Evolutionary conservation across 2,329 filamentous ascomycete genomes (phyloP), one percentile per base, ranked within the genome.

Genomic region (Calonectria pseudoreteaudii): DNA sequence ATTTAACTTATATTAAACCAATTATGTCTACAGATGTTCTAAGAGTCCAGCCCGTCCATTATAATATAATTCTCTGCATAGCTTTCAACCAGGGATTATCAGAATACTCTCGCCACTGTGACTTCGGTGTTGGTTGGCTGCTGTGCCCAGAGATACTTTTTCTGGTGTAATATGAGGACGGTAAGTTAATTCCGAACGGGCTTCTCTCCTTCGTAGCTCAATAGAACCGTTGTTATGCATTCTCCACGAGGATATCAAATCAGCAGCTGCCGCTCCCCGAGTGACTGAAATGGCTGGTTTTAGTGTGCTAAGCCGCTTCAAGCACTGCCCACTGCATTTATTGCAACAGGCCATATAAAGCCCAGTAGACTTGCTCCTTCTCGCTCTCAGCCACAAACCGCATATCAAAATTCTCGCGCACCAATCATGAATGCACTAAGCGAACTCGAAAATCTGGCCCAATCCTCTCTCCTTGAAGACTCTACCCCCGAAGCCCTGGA

Each of bases 401-500:
- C n/a, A 23, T 13, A 18, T 23, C 36, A 13, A 36, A 65, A 30
- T 20, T 20, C n/a, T 34, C 31, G 6, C 34, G 28, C 34, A 44
- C 20, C 9, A 47, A 67, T 26, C 18, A 73, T 73, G 67, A 62
- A 73, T 14, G 20, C 52, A 1, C 36, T 73, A 23, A 41, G 62
- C 28, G 67, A 73, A 52, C 50, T 73, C 7, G 71, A 73, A 65
- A 49, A n/a, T 2, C 47, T 71, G n/a, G 71, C 62, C 41, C 53
- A 71, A 47, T 66, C 50, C 11, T 58, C 44, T 4, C 52, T 64
- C 10, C 16, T 23, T 38, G 38, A 30, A 9, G 18, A 41, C 13
- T 26, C 58, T 31, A 34, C 20, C n/a, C 9, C 56, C 14, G 13
- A 16, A 10, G 20, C 3, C 13, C 18, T 20, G 34, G 49, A 64